A percentile compares a stretch with the other conserved stretches of the same genome.
These are phyloP conservation scores for Exophiala xenobiotica DNA, from an alignment of 2,329 filamentous ascomycete genomes.

Conservation along the genomic window DNA sequence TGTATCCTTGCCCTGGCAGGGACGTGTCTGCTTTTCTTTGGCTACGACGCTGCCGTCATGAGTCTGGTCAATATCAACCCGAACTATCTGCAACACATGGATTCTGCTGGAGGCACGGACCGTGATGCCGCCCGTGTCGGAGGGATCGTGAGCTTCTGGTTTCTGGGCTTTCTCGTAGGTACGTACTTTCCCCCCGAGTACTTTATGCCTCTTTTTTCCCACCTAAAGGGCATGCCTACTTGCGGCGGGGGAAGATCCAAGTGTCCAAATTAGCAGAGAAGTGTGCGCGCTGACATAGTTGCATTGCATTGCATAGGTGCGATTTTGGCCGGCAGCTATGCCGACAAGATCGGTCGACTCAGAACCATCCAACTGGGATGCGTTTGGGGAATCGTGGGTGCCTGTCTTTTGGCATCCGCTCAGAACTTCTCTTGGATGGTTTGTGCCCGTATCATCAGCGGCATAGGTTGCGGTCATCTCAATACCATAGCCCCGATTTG, in stretches of 20 bases:
- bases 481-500: conserved; percentile 33
- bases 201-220: neutral
- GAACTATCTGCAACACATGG: conserved; percentile 31
- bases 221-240: neutral
- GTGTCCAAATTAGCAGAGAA: no score
- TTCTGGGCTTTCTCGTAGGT: conserved; percentile 29
- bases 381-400: conserved; percentile 32
- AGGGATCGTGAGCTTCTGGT: conserved; percentile 34
- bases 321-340: conserved; percentile 31
- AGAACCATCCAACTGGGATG: conserved; percentile 33
- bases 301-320: conserved; percentile 33
- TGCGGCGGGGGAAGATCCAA: neutral
- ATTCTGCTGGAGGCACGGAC: conserved; percentile 22
- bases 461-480: conserved; percentile 34
- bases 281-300: no score
- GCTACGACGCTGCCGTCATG: conserved; percentile 31
- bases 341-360: conserved; percentile 32
- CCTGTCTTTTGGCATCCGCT: conserved; percentile 28
- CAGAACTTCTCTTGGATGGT: conserved; percentile 33
- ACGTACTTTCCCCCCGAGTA: neutral
- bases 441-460: conserved; percentile 31
- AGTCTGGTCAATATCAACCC: conserved; percentile 33
- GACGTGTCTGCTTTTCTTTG: conserved; percentile 7
- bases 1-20: conserved; percentile 24
- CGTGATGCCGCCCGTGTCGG: conserved; percentile 32